Conservation (phyloP, 345 rosid genomes). For the Hirschfeldia incana region DNA sequence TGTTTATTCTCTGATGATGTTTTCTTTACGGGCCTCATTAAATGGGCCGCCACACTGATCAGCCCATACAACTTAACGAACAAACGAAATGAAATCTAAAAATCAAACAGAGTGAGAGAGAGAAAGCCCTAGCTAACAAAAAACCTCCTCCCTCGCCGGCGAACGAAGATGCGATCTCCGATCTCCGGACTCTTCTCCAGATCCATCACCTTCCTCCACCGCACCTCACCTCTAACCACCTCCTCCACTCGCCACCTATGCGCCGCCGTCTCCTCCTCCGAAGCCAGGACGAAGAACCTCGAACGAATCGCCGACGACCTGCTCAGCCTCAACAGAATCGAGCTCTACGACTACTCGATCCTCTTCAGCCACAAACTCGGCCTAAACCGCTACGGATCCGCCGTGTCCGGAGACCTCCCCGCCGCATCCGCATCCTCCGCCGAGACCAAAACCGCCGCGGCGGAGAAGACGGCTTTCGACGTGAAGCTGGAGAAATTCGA, state of each 20-base stretch:
- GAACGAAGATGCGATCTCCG: conserved; percentile 45
- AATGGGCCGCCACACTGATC: conserved; percentile 13
- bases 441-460: conserved; percentile 42
- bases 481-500: conserved; percentile 88
- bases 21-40: not conserved
- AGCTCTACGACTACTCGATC: conserved; percentile 71
- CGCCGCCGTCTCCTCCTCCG: conserved; percentile 30
- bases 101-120: not conserved
- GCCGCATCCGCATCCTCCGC: conserved; percentile 33
- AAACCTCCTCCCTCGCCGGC: conserved; percentile 27
- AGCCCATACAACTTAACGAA: conserved; percentile 8
- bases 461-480: conserved; percentile 75
- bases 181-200: conserved; percentile 23
- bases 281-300: conserved; percentile 64
- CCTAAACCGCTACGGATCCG: conserved; percentile 66
- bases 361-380: conserved; percentile 77
- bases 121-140: conserved; percentile 19
- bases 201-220: conserved; percentile 18
- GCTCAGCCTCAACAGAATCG: conserved; percentile 65
- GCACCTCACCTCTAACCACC: not conserved
- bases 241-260: conserved; percentile 36
- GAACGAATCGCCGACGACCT: conserved; percentile 83
- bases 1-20: not conserved
- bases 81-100: conserved; percentile 14
- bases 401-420: conserved; percentile 34